Conservation (phyloP, 192 early-diverging fungal species). For the Backusella westeae region DNA sequence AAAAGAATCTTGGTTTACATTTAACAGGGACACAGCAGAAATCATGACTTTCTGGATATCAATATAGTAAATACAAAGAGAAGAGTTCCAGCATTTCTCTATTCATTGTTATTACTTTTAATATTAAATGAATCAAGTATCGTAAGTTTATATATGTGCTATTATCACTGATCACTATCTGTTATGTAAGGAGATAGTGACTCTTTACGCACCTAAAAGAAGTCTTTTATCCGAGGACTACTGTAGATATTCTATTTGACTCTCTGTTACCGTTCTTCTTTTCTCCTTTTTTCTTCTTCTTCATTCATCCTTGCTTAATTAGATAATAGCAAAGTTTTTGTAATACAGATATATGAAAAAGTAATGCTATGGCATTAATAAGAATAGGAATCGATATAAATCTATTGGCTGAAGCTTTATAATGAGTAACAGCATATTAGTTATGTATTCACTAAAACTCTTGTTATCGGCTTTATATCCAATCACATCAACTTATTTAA, state of each 20-base stretch:
- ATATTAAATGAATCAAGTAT: not conserved
- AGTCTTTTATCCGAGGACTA: not conserved
- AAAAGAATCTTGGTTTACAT: too few species aligned
- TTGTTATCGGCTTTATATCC: too few species aligned
- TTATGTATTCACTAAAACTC: too few species aligned
- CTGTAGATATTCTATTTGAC: not conserved
- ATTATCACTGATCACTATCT: too few species aligned
- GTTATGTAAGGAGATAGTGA: not conserved
- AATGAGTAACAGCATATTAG: too few species aligned
- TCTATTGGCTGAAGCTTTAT: too few species aligned
- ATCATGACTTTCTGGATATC: not conserved
- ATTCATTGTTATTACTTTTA: too few species aligned
- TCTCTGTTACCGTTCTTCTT: not conserved
- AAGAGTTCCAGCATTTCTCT: not conserved
- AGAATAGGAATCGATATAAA: too few species aligned
- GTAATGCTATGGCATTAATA: too few species aligned
- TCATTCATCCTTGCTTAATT: not conserved
- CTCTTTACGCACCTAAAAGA: not conserved
- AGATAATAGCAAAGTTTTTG: too few species aligned
- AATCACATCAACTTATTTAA: too few species aligned
- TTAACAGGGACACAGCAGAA: too few species aligned
- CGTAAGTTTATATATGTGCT: not conserved
- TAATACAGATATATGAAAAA: not conserved
- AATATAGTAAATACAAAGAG: not conserved
- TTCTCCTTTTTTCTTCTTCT: not conserved